These are phyloP conservation scores for Chenopodium suecicum DNA, from an alignment of 148 eudicot genomes.

Conservation along the genomic window DNA sequence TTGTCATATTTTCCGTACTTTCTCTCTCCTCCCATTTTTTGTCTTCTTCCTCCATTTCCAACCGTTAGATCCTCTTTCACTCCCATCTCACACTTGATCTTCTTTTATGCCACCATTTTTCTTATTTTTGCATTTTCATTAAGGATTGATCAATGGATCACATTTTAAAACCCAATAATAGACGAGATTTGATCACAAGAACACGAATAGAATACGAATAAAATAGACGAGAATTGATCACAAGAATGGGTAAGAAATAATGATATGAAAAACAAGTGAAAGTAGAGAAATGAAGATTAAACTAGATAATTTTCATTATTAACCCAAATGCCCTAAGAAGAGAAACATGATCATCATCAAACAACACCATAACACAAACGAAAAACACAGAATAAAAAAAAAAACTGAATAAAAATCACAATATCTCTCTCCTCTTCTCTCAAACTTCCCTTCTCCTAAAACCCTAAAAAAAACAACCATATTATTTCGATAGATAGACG, in stretches of 20 bases:
- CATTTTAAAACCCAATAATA: too few relatives aligned
- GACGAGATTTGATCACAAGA: too few relatives aligned
- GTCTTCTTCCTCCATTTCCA: not conserved
- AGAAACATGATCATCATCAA: conserved; percentile 13
- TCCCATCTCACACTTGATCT: not conserved
- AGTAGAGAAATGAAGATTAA: not conserved
- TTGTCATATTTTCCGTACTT: not conserved
- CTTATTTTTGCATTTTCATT: too few relatives aligned
- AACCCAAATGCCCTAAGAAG: not conserved
- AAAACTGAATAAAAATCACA: not conserved
- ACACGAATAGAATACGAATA: too few relatives aligned
- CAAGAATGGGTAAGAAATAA: not conserved
- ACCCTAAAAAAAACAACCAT: conserved; percentile 10
- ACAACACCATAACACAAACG: conserved; percentile 6
- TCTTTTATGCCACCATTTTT: not conserved
- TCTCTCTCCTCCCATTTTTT: conserved; percentile 1
- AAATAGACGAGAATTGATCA: too few relatives aligned
- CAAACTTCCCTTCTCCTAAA: not conserved
- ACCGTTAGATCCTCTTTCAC: not conserved
- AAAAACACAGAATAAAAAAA: not conserved
- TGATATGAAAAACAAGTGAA: not conserved
- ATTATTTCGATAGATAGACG: not conserved
- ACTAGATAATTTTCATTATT: conserved; percentile 6
- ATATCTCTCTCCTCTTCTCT: conserved; percentile 10
- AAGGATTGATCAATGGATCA: too few relatives aligned